These are phyloP conservation scores for Eimeria falciformis DNA, from an alignment of 169 alveolate genomes.

Conservation along the genomic window DNA sequence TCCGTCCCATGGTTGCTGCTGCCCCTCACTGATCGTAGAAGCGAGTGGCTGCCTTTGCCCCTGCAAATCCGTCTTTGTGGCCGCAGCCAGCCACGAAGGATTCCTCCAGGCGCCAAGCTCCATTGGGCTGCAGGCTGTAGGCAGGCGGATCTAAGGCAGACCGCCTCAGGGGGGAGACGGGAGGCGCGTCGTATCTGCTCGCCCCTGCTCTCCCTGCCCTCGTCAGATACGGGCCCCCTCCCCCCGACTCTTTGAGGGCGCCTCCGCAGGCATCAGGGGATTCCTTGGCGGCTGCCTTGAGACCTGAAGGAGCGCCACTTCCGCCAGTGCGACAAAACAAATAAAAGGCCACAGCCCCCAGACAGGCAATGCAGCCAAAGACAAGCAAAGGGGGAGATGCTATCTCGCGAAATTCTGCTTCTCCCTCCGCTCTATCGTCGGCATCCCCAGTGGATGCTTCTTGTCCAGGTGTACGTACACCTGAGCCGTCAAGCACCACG, in stretches of 20 bases:
- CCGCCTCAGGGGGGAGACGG: not conserved
- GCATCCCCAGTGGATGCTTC: not conserved
- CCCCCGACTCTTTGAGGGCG: not conserved
- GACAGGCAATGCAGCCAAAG: not conserved
- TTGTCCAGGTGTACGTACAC: not conserved
- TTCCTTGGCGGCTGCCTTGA: too few relatives aligned
- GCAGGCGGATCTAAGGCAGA: not conserved
- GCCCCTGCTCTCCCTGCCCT: not conserved
- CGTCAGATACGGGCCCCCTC: not conserved
- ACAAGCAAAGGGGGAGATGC: slow-evolving; percentile 33
- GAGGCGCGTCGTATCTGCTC: slow-evolving; percentile 7
- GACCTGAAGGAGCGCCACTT: not conserved
- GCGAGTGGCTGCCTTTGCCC: not conserved
- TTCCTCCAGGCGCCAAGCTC: slow-evolving; percentile 1
- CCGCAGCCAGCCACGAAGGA: not conserved
- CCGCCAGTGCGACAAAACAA: not conserved
- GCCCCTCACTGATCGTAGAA: not conserved
- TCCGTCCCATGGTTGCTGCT: too few relatives aligned
- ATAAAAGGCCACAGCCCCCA: not conserved
- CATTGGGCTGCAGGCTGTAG: not conserved
- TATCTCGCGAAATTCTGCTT: not conserved
- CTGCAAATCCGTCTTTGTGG: too few relatives aligned
- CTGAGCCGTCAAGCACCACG: not conserved
- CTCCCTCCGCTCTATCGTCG: not conserved
- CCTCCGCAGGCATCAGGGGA: too few relatives aligned